Evolutionary conservation across 306 rosid genomes (phyloP), one percentile per base, ranked within the genome.

Genomic region (Amphicarpaea edgeworthii): DNA sequence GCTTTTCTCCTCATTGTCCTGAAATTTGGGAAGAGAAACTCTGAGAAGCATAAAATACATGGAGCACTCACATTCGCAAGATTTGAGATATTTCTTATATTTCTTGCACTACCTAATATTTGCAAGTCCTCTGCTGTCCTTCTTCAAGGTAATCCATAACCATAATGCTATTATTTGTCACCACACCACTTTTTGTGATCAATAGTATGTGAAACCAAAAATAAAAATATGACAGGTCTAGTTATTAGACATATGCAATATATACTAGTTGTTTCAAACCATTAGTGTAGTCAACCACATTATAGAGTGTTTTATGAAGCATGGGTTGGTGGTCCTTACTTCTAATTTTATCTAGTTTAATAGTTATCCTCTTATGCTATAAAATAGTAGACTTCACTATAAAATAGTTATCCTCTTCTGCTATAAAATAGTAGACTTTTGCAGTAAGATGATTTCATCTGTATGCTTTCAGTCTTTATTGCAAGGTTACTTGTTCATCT

Each of bases 31-130:
- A 88, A 86, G 86, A 93, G 80, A 81, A 87, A 46, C 51, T 84
- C 85, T 41, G 89, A 89, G 70, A 88, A 77, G 57, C 83, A 17
- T 74, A 78, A 68, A 57, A 80, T 68, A 20, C 87, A 88, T 83
- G 97, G 96, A 75, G 97, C 95, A 37, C 92, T 94, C 77, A 74
- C 84, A 63, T 88, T 94, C 61, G 93, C 96, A 64, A 88, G 97
- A 90, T 86, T 90, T 77, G 97, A 94, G 86, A 87, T 92, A 77
- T 90, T 92, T 70, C 90, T 92, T 46, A 45, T 89, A 83, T 75
- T 88, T 85, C 85, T 94, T 61, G 89, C 97, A 67, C 86, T 92
- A 7, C 93, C 98, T 81, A 69, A 90, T 69, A 72, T 92, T 72
- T 88, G 84, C 51, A 81, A 81, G 90, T 96, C 94, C 81, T 90